These are phyloP conservation scores for Penicillium sp. DNA, from an alignment of 2,329 filamentous ascomycete species.

Conservation along the genomic window DNA sequence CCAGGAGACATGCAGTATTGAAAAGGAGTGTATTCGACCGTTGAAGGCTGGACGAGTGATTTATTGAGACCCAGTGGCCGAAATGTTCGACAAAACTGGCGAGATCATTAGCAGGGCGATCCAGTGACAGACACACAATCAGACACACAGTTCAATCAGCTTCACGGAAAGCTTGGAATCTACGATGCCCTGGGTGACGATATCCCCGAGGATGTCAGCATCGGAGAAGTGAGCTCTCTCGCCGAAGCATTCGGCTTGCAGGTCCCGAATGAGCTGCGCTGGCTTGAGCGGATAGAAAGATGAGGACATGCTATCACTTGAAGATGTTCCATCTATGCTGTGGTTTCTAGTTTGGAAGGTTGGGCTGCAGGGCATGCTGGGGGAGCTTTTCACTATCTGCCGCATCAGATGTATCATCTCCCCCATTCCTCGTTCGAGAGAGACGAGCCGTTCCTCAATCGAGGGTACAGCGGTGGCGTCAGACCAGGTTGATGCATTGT, in stretches of 20 bases:
- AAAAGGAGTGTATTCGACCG: constrained; percentile 30
- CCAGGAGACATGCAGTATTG: constrained; percentile 32
- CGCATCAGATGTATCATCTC: constrained; percentile 35
- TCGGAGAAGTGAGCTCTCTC: constrained; percentile 24
- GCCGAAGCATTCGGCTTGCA: constrained; percentile 32
- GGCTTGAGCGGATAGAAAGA: constrained; percentile 28
- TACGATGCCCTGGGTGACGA: constrained; percentile 28
- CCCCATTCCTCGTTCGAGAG: constrained; percentile 32
- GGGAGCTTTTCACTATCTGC: constrained; percentile 28
- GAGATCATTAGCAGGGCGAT: constrained; percentile 4
- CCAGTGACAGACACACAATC: neutral
- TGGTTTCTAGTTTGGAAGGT: constrained; percentile 19
- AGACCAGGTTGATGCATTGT: constrained; percentile 29
- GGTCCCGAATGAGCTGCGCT: constrained; percentile 30
- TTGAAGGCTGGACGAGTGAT: constrained; percentile 29
- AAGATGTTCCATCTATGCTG: constrained; percentile 23
- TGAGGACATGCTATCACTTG: constrained; percentile 17
- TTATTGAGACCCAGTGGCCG: constrained; percentile 30
- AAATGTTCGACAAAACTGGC: constrained; percentile 32
- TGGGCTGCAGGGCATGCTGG: constrained; percentile 17
- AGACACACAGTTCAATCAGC: constrained; percentile 30
- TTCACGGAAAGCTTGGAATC: constrained; percentile 31
- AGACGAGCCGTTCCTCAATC: constrained; percentile 33
- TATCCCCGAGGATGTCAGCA: constrained; percentile 22
- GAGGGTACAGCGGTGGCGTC: constrained; percentile 32